A percentile compares a stretch with the other conserved stretches of the same genome.
Evolutionary conservation across 2,329 filamentous ascomycete genomes (phyloP).

Genomic region (Ilyonectria mors-panacis): DNA sequence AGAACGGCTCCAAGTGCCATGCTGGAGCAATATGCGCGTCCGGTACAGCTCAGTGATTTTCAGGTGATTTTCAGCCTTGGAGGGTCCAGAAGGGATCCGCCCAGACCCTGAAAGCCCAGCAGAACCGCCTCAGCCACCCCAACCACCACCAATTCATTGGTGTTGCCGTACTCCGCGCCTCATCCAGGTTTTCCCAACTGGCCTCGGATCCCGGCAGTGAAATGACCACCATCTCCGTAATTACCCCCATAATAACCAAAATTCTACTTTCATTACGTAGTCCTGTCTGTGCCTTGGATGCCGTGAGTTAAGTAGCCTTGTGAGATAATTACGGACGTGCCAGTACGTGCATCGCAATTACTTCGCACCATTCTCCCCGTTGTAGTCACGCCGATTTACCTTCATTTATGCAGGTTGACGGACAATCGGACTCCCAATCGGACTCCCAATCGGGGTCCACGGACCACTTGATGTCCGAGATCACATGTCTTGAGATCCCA

Average conservation of each 20-base stretch:
- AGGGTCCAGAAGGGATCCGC: conserved; percentile 1
- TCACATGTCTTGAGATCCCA: too few species aligned
- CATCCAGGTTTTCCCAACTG: conserved; percentile 5
- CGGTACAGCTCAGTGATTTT: not conserved
- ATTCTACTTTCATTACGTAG: not conserved
- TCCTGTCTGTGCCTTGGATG: not conserved
- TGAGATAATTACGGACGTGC: not conserved
- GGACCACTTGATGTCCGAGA: too few species aligned
- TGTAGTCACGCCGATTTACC: not conserved
- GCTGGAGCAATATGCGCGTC: conserved; percentile 17
- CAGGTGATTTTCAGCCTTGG: not conserved
- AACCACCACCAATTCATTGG: conserved; percentile 8
- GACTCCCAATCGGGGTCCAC: too few species aligned
- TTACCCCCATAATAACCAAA: not conserved
- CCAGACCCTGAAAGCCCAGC: not conserved
- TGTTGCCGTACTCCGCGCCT: not conserved
- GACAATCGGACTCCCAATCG: too few species aligned
- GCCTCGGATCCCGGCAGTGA: conserved; percentile 26
- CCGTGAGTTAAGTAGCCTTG: not conserved
- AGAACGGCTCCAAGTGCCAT: conserved; percentile 8
- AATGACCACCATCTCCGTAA: not conserved
- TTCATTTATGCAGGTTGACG: too few species aligned
- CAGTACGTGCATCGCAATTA: too few species aligned
- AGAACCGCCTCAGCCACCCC: conserved; percentile 10
- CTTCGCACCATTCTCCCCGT: too few species aligned